Evolutionary conservation across 345 rosid genomes (phyloP).

Genomic region (Ceriops tagal): DNA sequence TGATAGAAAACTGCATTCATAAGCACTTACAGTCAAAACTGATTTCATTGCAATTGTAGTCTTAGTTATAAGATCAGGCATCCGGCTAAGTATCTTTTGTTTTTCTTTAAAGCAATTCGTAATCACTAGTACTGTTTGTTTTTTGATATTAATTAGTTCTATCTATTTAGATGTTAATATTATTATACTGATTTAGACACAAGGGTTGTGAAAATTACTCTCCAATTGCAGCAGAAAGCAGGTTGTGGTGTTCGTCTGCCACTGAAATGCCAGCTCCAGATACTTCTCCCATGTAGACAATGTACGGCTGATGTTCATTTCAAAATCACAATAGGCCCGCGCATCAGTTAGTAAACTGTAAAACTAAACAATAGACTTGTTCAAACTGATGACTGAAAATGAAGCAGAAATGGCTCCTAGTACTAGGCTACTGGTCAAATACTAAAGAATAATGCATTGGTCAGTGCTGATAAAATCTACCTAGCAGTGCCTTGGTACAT

Average conservation of each 20-base stretch:
- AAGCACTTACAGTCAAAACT: too few relatives aligned
- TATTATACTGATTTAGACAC: background rate
- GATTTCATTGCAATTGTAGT: too few relatives aligned
- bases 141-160: too few relatives aligned
- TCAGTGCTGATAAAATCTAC: background rate
- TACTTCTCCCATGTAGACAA: conserved; percentile 81
- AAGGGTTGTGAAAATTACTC: conserved; percentile 43
- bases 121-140: too few relatives aligned
- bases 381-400: background rate
- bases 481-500: too few relatives aligned
- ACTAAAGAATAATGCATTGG: background rate
- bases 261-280: conserved; percentile 19
- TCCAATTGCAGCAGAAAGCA: conserved; percentile 49
- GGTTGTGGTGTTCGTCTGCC: conserved; percentile 41
- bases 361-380: background rate
- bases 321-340: background rate
- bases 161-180: background rate
- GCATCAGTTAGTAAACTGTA: background rate
- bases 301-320: conserved; percentile 48
- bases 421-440: background rate
- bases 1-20: background rate
- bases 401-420: background rate
- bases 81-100: too few relatives aligned
- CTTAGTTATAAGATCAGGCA: too few relatives aligned
- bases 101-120: too few relatives aligned